Evolutionary conservation across 768 basidiomycete species (phyloP), one percentile per base, ranked within the genome.

Genomic region (Boletus rubescentipes): DNA sequence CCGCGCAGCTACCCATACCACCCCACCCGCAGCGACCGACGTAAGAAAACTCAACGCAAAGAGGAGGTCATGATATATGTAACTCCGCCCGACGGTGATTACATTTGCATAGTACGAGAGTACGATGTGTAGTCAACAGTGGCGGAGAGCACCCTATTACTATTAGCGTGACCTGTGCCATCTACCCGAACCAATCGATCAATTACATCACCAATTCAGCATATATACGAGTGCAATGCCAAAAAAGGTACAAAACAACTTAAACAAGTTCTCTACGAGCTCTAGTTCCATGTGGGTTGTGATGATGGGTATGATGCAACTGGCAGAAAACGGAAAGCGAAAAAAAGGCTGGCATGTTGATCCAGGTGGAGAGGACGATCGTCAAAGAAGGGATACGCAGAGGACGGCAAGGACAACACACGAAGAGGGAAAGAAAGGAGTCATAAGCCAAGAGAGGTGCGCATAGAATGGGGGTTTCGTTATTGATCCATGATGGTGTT

Each of bases 401-500:
- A 6, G 29, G n/a, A 35, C 29, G 9, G 32, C 9, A 37, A 9
- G 15, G 46, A 12, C 6, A n/a, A 20, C 23, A 42, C 29, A 15
- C 0, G 34, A 36, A 16, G 37, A 23, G 7, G 15, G 9, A 15
- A 14, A 35, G 12, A 45, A 38, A n/a, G 18, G 20, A 11, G 9
- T 3, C 36, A 43, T 47, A 26, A 55, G 29, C 41, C 35, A n/a
- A 55, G 46, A 32, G 23, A 31, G 23, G 32, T 47, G 29, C 6
- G 60, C 54, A 60, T 51, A 52, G 34, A 47, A 39, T 38, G 44
- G 6, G 40, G 9, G 10, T 36, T 46, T 42, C 32, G 36, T 50
- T 36, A 43, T 43, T 38, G 34, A 50, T 49, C 38, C 38, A 48
- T 60, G 42, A 38, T 41, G 39, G 12, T 34, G n/a, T 35, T 49